Evolutionary conservation across 139 green algal species (phyloP), one percentile per base, ranked within the genome.

Genomic region (Asterochloris sp.): DNA sequence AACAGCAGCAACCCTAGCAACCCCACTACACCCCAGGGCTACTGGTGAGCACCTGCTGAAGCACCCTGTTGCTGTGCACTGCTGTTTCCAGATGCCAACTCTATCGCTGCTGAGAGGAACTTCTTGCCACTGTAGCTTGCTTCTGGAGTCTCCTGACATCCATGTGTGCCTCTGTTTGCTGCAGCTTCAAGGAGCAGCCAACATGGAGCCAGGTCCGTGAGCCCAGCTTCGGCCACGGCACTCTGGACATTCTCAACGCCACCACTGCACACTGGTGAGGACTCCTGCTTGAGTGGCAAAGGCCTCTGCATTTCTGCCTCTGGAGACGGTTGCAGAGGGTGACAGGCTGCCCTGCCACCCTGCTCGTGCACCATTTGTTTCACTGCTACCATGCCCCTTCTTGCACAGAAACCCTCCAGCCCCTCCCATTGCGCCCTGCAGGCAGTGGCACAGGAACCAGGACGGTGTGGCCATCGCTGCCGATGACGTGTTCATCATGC

Each of bases 221-320:
- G 83, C 85, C 90, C n/a, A 89, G 82, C 68, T 96, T 94, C 73
- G 92, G 92, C 38, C 89, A 94, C 29, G 91, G 89, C 23, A 81
- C 88, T 16, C 85, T 96, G 27, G 82, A 94, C 23, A 66, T 95
- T 27, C 28, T 87, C 54, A 91, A 89, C 23, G 61, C 78, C 69
- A 92, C 85, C 62, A 75, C 78, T 28, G 88, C 90, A 0, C 73
- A 66, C 23, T 94, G 86, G 86, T 97, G 9, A 64, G 77, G 10
- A 13, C 23, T 54, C 13, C n/a, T 26, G 28, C n/a, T 24, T 21
- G 23, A 38, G 13, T 63, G 12, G 13, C 76, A 61, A 6, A 60
- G 0, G 21, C 13, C 14, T 68, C 10, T 68, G 9, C 38, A 23
- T 15, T 19, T 54, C 17, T 38, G 76, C 9, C 60, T 69, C 9